Conservation (phyloP, 2,329 filamentous ascomycete species). For the Pseudophaeomoniella oleicola region DNA sequence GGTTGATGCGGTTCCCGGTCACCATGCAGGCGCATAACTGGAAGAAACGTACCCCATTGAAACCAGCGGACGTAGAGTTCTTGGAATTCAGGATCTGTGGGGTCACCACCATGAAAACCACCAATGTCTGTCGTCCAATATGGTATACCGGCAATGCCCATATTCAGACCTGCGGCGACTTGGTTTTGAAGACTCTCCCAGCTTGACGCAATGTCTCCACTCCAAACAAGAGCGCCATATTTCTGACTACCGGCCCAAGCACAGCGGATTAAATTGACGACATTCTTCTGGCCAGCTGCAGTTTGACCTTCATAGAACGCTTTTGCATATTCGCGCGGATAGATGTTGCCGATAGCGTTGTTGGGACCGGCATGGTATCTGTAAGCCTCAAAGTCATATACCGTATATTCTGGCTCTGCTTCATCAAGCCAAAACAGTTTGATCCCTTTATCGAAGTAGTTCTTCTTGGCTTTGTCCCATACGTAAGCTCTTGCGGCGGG, state of each 20-base stretch:
- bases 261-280: constrained; percentile 45
- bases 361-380: constrained; percentile 43
- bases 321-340: constrained; percentile 42
- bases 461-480: constrained; percentile 43
- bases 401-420: constrained; percentile 50
- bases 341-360: constrained; percentile 44
- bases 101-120: constrained; percentile 53
- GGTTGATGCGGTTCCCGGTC: constrained; percentile 46
- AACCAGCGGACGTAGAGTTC: constrained; percentile 56
- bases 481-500: constrained; percentile 43
- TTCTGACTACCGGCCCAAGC: constrained; percentile 47
- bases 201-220: constrained; percentile 50
- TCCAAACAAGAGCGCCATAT: constrained; percentile 53
- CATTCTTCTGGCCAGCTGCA: constrained; percentile 35
- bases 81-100: constrained; percentile 38
- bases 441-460: constrained; percentile 50
- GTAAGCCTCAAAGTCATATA: constrained; percentile 54
- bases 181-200: constrained; percentile 47
- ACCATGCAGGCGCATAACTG: constrained; percentile 53
- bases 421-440: constrained; percentile 56
- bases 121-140: constrained; percentile 63
- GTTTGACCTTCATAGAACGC: constrained; percentile 46
- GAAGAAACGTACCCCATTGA: constrained; percentile 53
- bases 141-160: constrained; percentile 48
- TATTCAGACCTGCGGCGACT: constrained; percentile 48